Conservation (phyloP, 768 basidiomycete genomes). For the Panaeolus cyanescens region DNA sequence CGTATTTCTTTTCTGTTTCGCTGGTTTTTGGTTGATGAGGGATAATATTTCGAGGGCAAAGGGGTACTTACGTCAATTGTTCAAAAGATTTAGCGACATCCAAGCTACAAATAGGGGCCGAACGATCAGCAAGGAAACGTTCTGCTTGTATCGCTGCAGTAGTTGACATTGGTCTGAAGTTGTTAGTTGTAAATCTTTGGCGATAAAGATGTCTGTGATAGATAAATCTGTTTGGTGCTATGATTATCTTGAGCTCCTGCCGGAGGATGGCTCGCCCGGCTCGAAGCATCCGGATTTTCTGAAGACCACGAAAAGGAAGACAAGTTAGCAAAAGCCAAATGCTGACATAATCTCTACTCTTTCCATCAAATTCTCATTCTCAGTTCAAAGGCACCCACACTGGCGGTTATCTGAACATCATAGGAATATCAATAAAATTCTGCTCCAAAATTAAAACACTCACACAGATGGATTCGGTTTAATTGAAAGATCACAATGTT, state of each 20-base stretch:
- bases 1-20: conserved; percentile 75
- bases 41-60: conserved; percentile 6
- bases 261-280: conserved; percentile 18
- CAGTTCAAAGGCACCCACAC: too few species aligned
- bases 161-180: conserved; percentile 23
- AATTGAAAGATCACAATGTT: neutral
- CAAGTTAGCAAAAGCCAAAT: conserved; percentile 3
- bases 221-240: conserved; percentile 3
- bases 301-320: conserved; percentile 4
- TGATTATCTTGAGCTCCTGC: conserved; percentile 7
- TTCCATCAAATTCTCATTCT: neutral
- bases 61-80: conserved; percentile 55
- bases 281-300: conserved; percentile 18
- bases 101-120: conserved; percentile 75
- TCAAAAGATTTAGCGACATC: conserved; percentile 68
- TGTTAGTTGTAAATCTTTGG: conserved; percentile 7
- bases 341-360: neutral
- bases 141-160: conserved; percentile 42
- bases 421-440: neutral
- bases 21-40: conserved; percentile 35
- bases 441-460: neutral
- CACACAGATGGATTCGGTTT: neutral
- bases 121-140: conserved; percentile 74
- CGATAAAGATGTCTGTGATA: conserved; percentile 15
- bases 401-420: too few species aligned